Evolutionary conservation across 768 basidiomycete genomes (phyloP), one percentile per base, ranked within the genome.

Genomic region (Cubamyces sp.): DNA sequence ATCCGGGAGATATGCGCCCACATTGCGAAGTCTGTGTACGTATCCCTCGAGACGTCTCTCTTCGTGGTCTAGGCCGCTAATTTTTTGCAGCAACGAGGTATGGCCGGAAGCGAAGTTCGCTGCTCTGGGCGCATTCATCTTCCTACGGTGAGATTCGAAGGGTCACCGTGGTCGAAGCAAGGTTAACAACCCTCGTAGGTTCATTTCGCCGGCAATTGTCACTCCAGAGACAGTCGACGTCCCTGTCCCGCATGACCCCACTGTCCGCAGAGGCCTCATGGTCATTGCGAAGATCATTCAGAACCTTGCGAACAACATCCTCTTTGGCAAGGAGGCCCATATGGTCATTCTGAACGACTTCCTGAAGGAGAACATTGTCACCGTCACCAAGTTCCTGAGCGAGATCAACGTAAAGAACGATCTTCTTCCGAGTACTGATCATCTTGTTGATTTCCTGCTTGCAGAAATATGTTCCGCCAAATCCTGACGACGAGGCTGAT

Each of bases 281-380:
- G 78, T 91, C 49, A 89, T 97, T 64, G 91, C 93, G 46, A 97
- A 96, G 76, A 87, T 96, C 59, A 87, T 97, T 48, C 94, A 96
- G 74, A 95, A 93, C 69, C 76, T 97, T 30, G 94, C 94, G 19
- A 98, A 97, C 76, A 96, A 97, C 67, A 89, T 96, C 51, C 87
- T 92, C 69, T 96, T 96, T 67, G 92, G 91, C 12, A 95, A 95
- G 73, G 94, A 96, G 68, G 84, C 86, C 3, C 87, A 93, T 68
- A 94, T 95, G 91, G 85, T 85, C 28, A 79, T 83, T 37, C 73
- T 96, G 60, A 96, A 96, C 71, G 79, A 82, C 14, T 94, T 94
- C 75, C 75, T 93, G 28, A 78, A 80, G 60, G 81, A 78, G 11
- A 90, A 92, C 54, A 90, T 92, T 54, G 77, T 84, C 37, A 85